Evolutionary conservation across 805 yeast genomes (phyloP), one percentile per base, ranked within the genome.

Genomic region (Yarrowia sp.): DNA sequence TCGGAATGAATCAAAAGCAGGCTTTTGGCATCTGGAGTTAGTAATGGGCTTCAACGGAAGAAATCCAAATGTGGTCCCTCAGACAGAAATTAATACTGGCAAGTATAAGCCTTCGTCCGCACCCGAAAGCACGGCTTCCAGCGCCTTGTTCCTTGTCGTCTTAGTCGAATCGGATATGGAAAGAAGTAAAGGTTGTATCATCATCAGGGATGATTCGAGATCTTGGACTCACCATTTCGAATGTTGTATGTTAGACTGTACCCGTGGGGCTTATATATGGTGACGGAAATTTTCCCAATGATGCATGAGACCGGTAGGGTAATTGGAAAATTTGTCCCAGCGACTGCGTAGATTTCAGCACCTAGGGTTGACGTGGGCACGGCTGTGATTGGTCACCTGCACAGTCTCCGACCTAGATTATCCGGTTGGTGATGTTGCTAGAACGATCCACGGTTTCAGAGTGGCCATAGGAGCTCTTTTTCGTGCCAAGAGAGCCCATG

Each of bases 111-210:
- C 74, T 68, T 67, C 43, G 55, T 38, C 52, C 61, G 68, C 69
- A 36, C 55, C 44, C 20, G 17, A 20, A 52, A 61, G 55, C 55
- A 46, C 53, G 53, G 55, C 66, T 47, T 38, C 55, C 43, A 39
- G 66, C 66, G 55, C 66, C 66, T 46, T 78, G 77, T 76, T 70
- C 43, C 70, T 77, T 78, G 73, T 78, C 80, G 74, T 75, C 80
- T 78, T 71, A 76, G 78, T 78, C 80, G 80, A 75, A 74, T 78
- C 76, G 75, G 80, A 63, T 67, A 76, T 70, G 74, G 74, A 74
- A 72, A 72, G 78, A 76, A 76, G 76, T 73, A 67, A 70, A 70
- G 79, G 78, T 75, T 70, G 70, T 74, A 69, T 77, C 80, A 78
- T 78, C 80, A 78, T 58, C 49, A 58, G 64, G 40, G 64, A 58